phyloP scores from a whole-genome alignment of 2,329 filamentous ascomycete genomes.

The Xylariaceae sp. region DNA sequence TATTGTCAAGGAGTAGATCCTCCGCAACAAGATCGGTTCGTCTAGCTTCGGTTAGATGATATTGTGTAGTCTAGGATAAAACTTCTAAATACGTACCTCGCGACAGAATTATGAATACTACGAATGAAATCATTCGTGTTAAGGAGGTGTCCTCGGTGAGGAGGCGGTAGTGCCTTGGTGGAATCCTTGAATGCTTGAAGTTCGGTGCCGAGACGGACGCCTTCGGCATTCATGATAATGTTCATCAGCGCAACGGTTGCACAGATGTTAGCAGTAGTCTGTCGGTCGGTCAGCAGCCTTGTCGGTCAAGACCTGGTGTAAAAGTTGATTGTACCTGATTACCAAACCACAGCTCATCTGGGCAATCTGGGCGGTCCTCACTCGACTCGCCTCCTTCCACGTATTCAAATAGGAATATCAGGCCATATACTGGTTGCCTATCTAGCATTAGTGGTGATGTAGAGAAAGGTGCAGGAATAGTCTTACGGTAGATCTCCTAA shows the following conservation, averaged over 20 bases:
- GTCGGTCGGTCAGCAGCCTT: constrained; percentile 15
- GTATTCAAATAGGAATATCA: constrained; percentile 88
- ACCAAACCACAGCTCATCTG: constrained; percentile 82
- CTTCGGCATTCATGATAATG: constrained; percentile 82
- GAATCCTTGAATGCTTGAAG: constrained; percentile 73
- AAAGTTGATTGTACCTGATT: constrained; percentile 66
- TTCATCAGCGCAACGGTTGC: constrained; percentile 92
- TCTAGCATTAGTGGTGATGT: constrained; percentile 31
- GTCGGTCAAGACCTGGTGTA: not conserved
- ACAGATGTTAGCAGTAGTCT: constrained; percentile 84
- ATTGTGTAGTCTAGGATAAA: constrained; percentile 3
- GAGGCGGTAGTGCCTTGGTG: constrained; percentile 69
- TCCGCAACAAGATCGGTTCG: constrained; percentile 76
- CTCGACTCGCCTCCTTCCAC: constrained; percentile 54
- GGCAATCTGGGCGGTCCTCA: constrained; percentile 55
- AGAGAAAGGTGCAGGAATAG: not conserved
- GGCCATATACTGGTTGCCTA: constrained; percentile 74
- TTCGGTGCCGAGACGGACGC: constrained; percentile 68
- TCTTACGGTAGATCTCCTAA: constrained; percentile 65
- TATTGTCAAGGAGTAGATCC: constrained; percentile 66
- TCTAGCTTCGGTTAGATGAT: constrained; percentile 40
- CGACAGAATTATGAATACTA: constrained; percentile 84
- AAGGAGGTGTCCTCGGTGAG: constrained; percentile 75
- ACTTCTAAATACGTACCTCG: constrained; percentile 51
- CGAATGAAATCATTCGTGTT: constrained; percentile 77